Evolutionary conservation across 1,284 basidiomycete species (phyloP), one percentile per base, ranked within the genome.

Genomic region (Polyporus tsugae): DNA sequence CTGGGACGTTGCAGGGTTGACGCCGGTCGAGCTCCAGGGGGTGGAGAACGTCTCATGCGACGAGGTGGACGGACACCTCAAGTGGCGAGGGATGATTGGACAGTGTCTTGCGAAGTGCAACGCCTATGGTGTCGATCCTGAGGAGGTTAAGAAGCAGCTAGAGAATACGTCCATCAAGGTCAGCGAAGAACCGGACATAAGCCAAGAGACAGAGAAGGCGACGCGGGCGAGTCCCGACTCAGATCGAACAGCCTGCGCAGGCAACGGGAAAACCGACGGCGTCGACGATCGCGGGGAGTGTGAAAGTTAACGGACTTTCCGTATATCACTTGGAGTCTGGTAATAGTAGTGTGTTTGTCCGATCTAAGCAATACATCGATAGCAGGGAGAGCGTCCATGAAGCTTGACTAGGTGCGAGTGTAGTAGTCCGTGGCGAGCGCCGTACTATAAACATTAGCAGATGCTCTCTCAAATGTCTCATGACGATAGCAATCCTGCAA

Each of bases 1-100:
- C 29, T 91, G 91, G 84, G 86, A 85, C 10, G 89, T 94, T 9
- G 91, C 92, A 5, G 92, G 93, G 4, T 79, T 94, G 41, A 78
- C 87, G 66, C 83, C 87, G 3, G 88, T 94, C 6, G 82, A 83
- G 25, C 87, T 91, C 0, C 85, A 87, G 64, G 91, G 91, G 1
- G 81, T 94, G 36, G 92, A 94, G 78, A 93, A 94, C 74, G 80
- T 93, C 59, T 83, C 88, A 29, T 87, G 84, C 71, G 80, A 82
- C 49, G 81, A 81, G 36, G 86, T 89, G 2, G 83, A 84, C 55
- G 87, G 87, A 17, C 87, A 90, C 74, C 80, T 85, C 63, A 82
- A 84, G 76, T 90, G 88, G 88, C 79, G 85, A 61, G 82, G 80
- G 19, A 79, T 85, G 81, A 80, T 88, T 42, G 87, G 86, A 33